Evolutionary conservation across 1,284 basidiomycete genomes (phyloP), one percentile per base, ranked within the genome.

Genomic region (Nidula niveotomentosa): DNA sequence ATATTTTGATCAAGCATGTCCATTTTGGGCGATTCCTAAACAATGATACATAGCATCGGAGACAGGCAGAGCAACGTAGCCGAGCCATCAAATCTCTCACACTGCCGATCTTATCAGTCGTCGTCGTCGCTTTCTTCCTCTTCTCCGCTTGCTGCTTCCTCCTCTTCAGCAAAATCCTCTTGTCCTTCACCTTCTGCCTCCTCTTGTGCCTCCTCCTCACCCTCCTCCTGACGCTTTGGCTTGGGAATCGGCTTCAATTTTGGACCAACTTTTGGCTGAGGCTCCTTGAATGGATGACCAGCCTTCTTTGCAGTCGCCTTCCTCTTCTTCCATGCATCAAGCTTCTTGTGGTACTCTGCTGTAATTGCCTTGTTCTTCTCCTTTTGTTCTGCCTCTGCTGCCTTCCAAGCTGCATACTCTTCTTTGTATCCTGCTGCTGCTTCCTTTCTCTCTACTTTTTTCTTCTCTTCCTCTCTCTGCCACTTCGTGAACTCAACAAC

Each of bases 401-500:
- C 8, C 37, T 39, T 39, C 37, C n/a, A 9, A 9, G 37, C 37
- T n/a, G 37, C 37, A 39, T 8, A 8, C 37, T 39, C 37, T n/a
- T n/a, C 8, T 39, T 9, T 9, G 8, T 39, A 8, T 39, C 37
- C 9, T 9, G 37, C 37, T 39, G 9, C n/a, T 8, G 37, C 37
- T n/a, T 39, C n/a, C n/a, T n/a, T n/a, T n/a, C n/a, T 39, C 9
- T n/a, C 37, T n/a, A 9, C n/a, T 39, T 39, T 39, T n/a, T 9
- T 9, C 8, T 8, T n/a, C 37, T 39, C 37, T 39, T 39, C 37
- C n/a, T 39, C 9, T n/a, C n/a, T 8, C 37, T 39, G 37, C 9
- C n/a, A 9, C 9, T 39, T n/a, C n/a, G 37, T 39, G 37, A 39
- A 39, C n/a, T 8, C 37, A 39, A 48, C 60, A 13, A 63, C 56